These are phyloP conservation scores for Picea glauca DNA, from an alignment of 75 land plant genomes.

Conservation along the genomic window DNA sequence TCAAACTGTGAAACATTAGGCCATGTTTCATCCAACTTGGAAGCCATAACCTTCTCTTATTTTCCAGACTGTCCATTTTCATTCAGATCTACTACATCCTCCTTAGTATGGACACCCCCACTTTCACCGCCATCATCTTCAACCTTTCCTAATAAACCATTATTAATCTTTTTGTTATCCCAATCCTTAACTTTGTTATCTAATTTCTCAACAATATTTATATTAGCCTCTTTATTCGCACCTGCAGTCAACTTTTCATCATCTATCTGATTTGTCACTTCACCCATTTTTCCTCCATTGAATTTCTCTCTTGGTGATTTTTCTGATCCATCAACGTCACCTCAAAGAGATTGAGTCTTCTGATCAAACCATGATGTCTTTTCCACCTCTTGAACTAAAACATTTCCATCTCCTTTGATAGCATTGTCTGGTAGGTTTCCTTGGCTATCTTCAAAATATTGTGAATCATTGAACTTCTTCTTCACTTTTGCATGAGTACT, in stretches of 20 bases:
- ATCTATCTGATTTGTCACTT: background rate
- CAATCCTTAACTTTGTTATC: background rate
- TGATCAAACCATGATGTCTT: conserved; percentile 9
- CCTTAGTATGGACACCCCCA: background rate
- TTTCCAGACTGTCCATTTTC: background rate
- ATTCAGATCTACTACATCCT: background rate
- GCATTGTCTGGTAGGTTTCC: conserved; percentile 23
- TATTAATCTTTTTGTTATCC: background rate
- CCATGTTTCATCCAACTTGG: conserved; percentile 20
- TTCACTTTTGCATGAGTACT: conserved; percentile 16
- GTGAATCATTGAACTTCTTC: conserved; percentile 6
- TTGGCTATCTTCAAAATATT: conserved; percentile 28
- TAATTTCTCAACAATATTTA: background rate
- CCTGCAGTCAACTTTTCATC: conserved; percentile 3
- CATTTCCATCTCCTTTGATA: conserved; percentile 5
- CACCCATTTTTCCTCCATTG: background rate
- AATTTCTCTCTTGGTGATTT: background rate
- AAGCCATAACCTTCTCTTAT: conserved; percentile 9
- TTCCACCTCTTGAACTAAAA: too few relatives aligned
- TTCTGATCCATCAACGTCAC: background rate
- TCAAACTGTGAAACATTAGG: conserved; percentile 24
- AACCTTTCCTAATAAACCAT: conserved; percentile 11
- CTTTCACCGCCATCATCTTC: conserved; percentile 1
- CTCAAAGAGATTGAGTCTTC: background rate
- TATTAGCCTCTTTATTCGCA: conserved; percentile 5